Conservation (phyloP, 1,284 basidiomycete genomes). For the Malassezia psittaci region DNA sequence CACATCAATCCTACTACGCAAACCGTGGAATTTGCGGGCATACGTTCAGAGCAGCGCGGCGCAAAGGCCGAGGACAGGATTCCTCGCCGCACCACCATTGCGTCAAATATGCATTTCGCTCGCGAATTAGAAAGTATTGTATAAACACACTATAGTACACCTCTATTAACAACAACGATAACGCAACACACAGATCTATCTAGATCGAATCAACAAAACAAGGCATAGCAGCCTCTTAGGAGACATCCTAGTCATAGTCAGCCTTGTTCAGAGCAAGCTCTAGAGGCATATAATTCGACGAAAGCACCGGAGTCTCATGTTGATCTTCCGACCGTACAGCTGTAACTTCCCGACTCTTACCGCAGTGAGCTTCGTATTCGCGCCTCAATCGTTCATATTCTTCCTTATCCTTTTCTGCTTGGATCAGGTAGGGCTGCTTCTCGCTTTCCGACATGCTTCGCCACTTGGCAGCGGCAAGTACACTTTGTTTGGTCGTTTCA, state of each 20-base stretch:
- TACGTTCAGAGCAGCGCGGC: slow-evolving; percentile 7
- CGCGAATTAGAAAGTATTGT: slow-evolving; percentile 47
- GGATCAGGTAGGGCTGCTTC: slow-evolving; percentile 51
- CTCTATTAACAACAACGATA: too few relatives aligned
- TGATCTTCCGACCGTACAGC: too few relatives aligned
- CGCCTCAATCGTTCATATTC: slow-evolving; percentile 35
- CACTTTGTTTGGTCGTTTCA: slow-evolving; percentile 88
- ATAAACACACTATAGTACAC: slow-evolving; percentile 10
- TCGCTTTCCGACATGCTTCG: slow-evolving; percentile 79
- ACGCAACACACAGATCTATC: neutral
- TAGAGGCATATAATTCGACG: too few relatives aligned
- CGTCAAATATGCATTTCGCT: slow-evolving; percentile 40
- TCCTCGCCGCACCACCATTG: slow-evolving; percentile 41
- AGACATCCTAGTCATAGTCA: too few relatives aligned
- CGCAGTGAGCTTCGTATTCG: slow-evolving; percentile 27
- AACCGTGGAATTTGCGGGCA: slow-evolving; percentile 38
- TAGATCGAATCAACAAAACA: too few relatives aligned
- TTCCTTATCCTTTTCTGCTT: slow-evolving; percentile 38
- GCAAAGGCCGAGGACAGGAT: slow-evolving; percentile 18
- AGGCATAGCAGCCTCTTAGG: too few relatives aligned
- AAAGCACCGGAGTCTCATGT: too few relatives aligned
- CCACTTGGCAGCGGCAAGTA: slow-evolving; percentile 84
- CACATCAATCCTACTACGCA: slow-evolving; percentile 47
- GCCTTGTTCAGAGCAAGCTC: too few relatives aligned
- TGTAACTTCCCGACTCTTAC: too few relatives aligned